Base-by-base conservation (phyloP, 345 rosid species). In the Arabis alpina region DNA sequence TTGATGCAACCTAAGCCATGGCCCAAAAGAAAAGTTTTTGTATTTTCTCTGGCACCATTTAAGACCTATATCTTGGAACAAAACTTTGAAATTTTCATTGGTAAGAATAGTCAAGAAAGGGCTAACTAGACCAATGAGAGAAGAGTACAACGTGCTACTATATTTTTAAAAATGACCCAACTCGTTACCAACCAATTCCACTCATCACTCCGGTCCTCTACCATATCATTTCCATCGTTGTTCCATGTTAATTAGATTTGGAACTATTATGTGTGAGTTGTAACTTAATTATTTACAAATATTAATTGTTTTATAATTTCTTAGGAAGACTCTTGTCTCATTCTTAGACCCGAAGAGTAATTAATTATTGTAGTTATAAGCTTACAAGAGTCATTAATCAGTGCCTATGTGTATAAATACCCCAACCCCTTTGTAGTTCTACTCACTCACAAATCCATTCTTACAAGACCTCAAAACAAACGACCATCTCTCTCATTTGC, bases 381-480 rank as follows among this genome's bases (percentile, higher is more conserved):
- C 8, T 7, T 7, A 36, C 8, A 3, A 36, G 10, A 36, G 10
- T 36, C 2, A 36, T 8, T 36, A 36, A 3, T 36, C 40, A 36
- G 8, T 59, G 36, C 6, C 7, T 52, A 15, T 12, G 44, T 1
- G 32, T 48, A 63, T 48, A 10, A 37, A 64, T 24, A 52, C 37
- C 47, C 24, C n/a, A 1, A n/a, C 11, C 27, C 30, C 59, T 27
- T 40, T n/a, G 50, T 65, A 12, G 36, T 41, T 59, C 36, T 24
- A 40, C 2, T 52, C 3, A 53, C 71, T 44, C 47, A 55, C 54
- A 68, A 19, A 32, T 8, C 11, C 45, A 8, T 12, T 36, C 64
- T 57, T 10, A 36, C 64, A 1, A 44, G 45, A 19, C 24, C 55
- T 37, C 27, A 58, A 37, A 55, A 56, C 64, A 55, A 55, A 45